These are phyloP conservation scores for Xerocomus nothofagi DNA, from an alignment of 1,284 basidiomycete species.

Conservation along the genomic window DNA sequence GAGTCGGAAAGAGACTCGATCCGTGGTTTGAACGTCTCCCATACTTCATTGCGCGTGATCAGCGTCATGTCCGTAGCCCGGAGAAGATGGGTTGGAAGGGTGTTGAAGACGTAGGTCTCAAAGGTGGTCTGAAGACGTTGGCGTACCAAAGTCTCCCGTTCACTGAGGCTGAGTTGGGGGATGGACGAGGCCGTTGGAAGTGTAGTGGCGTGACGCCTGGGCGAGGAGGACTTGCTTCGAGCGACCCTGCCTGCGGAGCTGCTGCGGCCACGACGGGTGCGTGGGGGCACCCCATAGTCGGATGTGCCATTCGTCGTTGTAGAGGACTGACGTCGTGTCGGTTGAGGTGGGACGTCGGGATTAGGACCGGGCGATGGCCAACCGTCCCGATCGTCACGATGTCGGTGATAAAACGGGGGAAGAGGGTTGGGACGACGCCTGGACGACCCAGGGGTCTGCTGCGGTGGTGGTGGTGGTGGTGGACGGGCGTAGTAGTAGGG, in stretches of 20 bases:
- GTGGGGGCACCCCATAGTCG: conserved; percentile 18
- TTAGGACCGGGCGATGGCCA: conserved; percentile 13
- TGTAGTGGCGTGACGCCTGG: conserved; percentile 19
- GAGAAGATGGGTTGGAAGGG: conserved; percentile 24
- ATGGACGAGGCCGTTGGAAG: conserved; percentile 17
- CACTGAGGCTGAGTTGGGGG: conserved; percentile 22
- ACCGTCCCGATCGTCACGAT: conserved; percentile 26
- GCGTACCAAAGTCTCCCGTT: conserved; percentile 22
- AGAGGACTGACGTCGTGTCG: conserved; percentile 22
- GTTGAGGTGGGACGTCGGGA: conserved; percentile 17
- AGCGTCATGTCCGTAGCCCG: conserved; percentile 25
- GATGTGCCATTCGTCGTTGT: conserved; percentile 16
- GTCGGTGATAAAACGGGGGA: conserved; percentile 17
- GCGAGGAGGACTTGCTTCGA: conserved; percentile 24
- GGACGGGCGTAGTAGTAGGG: conserved; percentile 16
- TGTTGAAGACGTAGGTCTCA: conserved; percentile 29
- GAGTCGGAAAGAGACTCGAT: conserved; percentile 24
- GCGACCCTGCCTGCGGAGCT: conserved; percentile 14
- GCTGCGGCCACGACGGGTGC: conserved; percentile 21
- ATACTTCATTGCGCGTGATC: conserved; percentile 25
- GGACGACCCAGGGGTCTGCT: conserved; percentile 6
- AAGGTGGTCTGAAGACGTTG: conserved; percentile 24
- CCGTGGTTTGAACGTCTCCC: conserved; percentile 24
- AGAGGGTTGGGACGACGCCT: conserved; percentile 20
- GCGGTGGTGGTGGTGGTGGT: conserved; percentile 4